These are phyloP conservation scores for Geotrichum cucujoidarum DNA, from an alignment of 1,139 yeast species.

Conservation along the genomic window DNA sequence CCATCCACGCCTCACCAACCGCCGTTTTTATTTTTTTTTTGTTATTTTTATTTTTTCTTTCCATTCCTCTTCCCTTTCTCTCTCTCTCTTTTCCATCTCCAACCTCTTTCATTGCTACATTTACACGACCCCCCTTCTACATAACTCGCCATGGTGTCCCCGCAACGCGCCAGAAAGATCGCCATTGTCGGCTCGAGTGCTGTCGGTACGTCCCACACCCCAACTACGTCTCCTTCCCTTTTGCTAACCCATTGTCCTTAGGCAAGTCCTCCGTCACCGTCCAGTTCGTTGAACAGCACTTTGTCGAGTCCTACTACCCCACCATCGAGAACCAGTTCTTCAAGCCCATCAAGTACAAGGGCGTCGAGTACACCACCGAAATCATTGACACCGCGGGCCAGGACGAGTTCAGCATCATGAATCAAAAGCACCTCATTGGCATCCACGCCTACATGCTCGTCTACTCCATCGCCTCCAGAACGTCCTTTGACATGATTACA, in stretches of 20 bases:
- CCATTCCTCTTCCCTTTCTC: not conserved
- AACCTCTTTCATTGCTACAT: not conserved
- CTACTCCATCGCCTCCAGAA: constrained; percentile 74
- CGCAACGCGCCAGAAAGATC: constrained; percentile 59
- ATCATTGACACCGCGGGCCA: constrained; percentile 90
- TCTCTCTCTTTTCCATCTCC: not conserved
- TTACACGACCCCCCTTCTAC: not conserved
- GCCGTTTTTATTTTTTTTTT: too few species aligned
- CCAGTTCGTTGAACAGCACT: constrained; percentile 81
- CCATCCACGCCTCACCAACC: too few species aligned
- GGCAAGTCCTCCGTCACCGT: constrained; percentile 82
- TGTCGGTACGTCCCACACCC: constrained; percentile 49
- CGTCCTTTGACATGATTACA: constrained; percentile 73
- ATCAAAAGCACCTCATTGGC: constrained; percentile 77
- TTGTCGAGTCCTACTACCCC: constrained; percentile 86
- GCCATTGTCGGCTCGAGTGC: constrained; percentile 88
- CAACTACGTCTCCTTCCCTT: not conserved
- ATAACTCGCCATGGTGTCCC: constrained; percentile 12
- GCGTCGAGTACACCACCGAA: constrained; percentile 76
- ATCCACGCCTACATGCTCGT: constrained; percentile 81
- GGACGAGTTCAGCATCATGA: constrained; percentile 82
- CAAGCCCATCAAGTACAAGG: constrained; percentile 63
- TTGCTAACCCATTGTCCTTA: constrained; percentile 4
- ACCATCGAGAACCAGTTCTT: constrained; percentile 88
- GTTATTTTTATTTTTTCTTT: too few species aligned